Evolutionary conservation across 306 rosid genomes (phyloP), one percentile per base, ranked within the genome.

Genomic region (Psophocarpus tetragonolobus): DNA sequence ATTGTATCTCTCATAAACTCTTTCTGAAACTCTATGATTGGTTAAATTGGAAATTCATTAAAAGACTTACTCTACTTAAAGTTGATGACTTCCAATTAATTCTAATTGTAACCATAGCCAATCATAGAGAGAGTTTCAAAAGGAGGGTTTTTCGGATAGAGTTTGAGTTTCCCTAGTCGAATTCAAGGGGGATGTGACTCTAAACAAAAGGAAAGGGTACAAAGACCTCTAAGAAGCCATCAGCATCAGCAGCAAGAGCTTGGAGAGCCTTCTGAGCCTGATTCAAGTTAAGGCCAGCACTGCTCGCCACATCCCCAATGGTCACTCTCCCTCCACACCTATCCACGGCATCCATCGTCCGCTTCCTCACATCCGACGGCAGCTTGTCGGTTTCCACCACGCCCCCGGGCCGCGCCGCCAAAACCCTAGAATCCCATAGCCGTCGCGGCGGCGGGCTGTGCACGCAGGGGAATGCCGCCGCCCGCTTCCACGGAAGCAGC

Each of bases 331-430:
- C 96, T 23, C 97, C 98, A 30, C 77, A 90, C 1, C 86, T 68
- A 77, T 92, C 97, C 44, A 95, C 93, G 0, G 97, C 98, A 24
- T 95, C 99, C 99, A 92, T 91, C 29, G 99, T 83, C 68, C 97
- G 85, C 87, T 95, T 95, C 63, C 99, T 90, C 62, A 92, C 94
- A 78, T 95, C 90, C 10, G 89, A 74, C 13, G 96, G 85, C 53
- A 95, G 8, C 67, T 85, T 92, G 38, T 92, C 98, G 17, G 77
- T 95, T 80, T 95, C 99, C 67, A 95, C 91, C 1, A 78, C 39
- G 0, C 91, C 89, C 12, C 96, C 97, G 0, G 97, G 97, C 41
- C 93, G 85, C 12, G 85, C 86, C 29, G 53, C 75, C n/a, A 20
- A 74, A 84, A 74, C 85, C 90, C 89, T 85, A 57, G 75, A 65